Base-by-base conservation (phyloP, 2,329 filamentous ascomycete species). In the Myriangium duriaei region DNA sequence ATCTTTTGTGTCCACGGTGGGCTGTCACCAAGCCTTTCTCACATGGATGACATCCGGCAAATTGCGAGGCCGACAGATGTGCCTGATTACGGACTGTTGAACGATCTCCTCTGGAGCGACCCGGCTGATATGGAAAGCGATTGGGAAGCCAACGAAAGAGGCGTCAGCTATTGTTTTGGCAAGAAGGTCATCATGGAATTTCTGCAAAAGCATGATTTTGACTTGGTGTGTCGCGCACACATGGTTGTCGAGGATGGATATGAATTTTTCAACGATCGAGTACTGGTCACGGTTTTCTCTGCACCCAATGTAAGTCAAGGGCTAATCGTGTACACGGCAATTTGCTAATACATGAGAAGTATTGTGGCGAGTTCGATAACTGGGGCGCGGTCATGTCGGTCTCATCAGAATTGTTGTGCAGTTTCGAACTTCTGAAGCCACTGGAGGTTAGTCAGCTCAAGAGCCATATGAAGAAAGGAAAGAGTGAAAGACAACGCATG, bases 241-340 rank as follows among this genome's bases (percentile, higher is more conserved):
- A 96, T 96, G 91, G 91, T 98, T 37, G 91, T 98, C 14, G 91
- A 98, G 60, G 91, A 98, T 56, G 91, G 91, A 9, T 98, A 98
- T 61, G 91, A 98, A 54, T 98, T 98, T 61, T 98, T 96, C 60
- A 93, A 83, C 45, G 91, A 98, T 57, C 74, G 91, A 42, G 81
- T 95, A 32, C 62, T 98, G 42, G 91, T 98, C 32, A 98, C 91
- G 2, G 88, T 98, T 1, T 98, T 98, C 58, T 95, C 86, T 46
- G 91, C 91, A 34, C 91, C 91, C 16, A 98, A 98, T 54, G 86
- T 93, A 68, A 72, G 84, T 72, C 2, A 12, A n/a, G 13, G n/a
- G 13, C n/a, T 13, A 4, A 5, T 17, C n/a, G 18, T 34, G 5
- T 17, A 30, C 11, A 11, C 11, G 18, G 15, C 15, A 3, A 34